These are phyloP conservation scores for Datura wrightii DNA, from an alignment of 257 asterid genomes.

Conservation along the genomic window DNA sequence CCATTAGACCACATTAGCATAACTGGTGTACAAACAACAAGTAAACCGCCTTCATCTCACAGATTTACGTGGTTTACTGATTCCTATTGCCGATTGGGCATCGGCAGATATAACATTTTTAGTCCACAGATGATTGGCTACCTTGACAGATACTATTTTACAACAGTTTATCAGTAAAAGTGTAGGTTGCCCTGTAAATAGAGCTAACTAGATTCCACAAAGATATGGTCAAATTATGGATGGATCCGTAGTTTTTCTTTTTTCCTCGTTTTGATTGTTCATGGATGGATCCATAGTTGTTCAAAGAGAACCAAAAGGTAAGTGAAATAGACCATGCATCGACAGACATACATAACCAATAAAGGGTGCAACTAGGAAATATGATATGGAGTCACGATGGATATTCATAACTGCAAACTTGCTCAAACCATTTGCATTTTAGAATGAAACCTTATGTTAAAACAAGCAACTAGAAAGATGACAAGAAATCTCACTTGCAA, in stretches of 20 bases:
- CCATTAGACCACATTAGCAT: background rate
- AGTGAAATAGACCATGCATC: background rate
- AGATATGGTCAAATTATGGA: background rate
- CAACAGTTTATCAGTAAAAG: background rate
- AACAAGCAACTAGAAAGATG: background rate
- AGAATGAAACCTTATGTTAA: background rate
- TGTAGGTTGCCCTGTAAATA: background rate
- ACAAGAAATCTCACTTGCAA: conserved; percentile 65
- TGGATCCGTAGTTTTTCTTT: background rate
- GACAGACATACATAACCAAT: background rate
- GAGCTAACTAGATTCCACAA: conserved; percentile 3
- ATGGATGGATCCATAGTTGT: background rate
- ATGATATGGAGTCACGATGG: background rate
- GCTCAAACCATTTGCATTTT: background rate
- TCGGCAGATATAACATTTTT: background rate
- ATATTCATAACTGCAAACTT: background rate
- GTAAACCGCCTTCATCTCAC: background rate
- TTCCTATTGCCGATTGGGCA: background rate
- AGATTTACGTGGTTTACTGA: background rate
- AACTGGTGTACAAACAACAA: background rate
- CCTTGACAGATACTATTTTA: background rate
- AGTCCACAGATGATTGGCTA: background rate
- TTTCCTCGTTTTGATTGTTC: background rate
- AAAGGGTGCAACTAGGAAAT: background rate
- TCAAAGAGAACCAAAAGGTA: conserved; percentile 20